These are phyloP conservation scores for Cinchona pubescens DNA, from an alignment of 257 asterid species.

Conservation along the genomic window DNA sequence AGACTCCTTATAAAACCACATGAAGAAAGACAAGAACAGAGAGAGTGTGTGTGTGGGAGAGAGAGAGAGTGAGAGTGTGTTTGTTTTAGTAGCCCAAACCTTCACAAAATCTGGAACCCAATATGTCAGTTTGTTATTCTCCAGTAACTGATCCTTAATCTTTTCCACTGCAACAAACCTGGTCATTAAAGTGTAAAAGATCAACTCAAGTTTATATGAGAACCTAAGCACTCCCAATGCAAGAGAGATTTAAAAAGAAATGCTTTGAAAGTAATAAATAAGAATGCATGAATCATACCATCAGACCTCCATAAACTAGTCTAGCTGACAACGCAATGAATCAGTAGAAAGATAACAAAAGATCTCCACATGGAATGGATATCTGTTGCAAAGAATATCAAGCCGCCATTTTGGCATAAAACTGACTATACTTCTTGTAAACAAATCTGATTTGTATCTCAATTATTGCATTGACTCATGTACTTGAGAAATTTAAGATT, in stretches of 20 bases:
- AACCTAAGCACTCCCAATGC: background rate
- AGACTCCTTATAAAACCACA: too few relatives aligned
- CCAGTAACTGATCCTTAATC: slow-evolving; percentile 86
- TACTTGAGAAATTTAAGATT: background rate
- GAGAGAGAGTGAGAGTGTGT: background rate
- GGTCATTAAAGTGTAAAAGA: slow-evolving; percentile 2
- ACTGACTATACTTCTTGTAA: background rate
- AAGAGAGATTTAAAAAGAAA: background rate
- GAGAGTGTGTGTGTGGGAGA: background rate
- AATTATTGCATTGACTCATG: background rate
- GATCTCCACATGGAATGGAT: background rate
- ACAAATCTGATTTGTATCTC: background rate
- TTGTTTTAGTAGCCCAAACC: slow-evolving; percentile 20
- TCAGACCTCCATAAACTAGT: background rate
- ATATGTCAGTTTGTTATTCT: slow-evolving; percentile 77
- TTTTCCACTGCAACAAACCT: slow-evolving; percentile 91
- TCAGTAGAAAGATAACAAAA: background rate
- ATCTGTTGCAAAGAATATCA: background rate
- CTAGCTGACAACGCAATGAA: background rate
- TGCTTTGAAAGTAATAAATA: background rate
- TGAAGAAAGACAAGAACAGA: too few relatives aligned
- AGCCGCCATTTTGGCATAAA: background rate
- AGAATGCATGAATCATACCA: background rate
- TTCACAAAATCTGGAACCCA: slow-evolving; percentile 99
- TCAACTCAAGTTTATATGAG: background rate